Percentiles rank a stretch among this genome's conserved stretches.
Conservation (phyloP, 495 filamentous ascomycete genomes). For the Aspergillus funiculosus region DNA sequence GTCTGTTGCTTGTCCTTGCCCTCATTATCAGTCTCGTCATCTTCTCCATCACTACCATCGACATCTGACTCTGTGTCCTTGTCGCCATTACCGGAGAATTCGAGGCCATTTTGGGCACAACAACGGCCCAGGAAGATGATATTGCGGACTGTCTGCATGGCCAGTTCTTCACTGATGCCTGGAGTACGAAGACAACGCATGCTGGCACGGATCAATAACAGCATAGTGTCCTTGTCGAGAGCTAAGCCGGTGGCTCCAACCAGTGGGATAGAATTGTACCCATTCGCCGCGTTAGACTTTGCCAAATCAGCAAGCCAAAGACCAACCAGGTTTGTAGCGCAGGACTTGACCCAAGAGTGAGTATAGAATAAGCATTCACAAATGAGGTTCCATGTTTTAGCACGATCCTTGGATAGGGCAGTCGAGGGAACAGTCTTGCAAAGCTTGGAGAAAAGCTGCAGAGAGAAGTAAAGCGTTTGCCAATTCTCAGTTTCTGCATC, state of each 20-base stretch:
- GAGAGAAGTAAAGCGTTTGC: constrained; percentile 72
- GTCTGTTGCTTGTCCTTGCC: constrained; percentile 23
- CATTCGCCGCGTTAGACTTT: constrained; percentile 48
- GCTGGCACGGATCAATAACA: constrained; percentile 56
- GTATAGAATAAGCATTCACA: constrained; percentile 64
- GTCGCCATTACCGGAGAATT: constrained; percentile 37
- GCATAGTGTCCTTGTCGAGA: constrained; percentile 58
- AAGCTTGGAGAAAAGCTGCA: constrained; percentile 63
- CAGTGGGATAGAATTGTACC: constrained; percentile 54
- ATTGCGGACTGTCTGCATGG: constrained; percentile 67
- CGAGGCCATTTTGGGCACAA: constrained; percentile 58
- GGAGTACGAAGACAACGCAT: constrained; percentile 61
- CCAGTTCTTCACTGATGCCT: constrained; percentile 60
- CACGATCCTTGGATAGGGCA: constrained; percentile 51
- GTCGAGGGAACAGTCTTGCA: constrained; percentile 57
- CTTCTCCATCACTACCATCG: constrained; percentile 39
- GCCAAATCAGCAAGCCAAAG: constrained; percentile 75
- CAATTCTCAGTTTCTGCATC: constrained; percentile 53
- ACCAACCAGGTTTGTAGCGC: constrained; percentile 66
- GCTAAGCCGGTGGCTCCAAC: constrained; percentile 63
- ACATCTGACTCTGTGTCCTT: constrained; percentile 33
- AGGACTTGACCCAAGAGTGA: constrained; percentile 70
- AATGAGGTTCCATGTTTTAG: constrained; percentile 60
- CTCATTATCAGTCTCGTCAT: constrained; percentile 34
- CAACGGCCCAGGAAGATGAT: constrained; percentile 67